A percentile compares a stretch with the other conserved stretches of the same genome.
These are phyloP conservation scores for Psilocybe tampanensis DNA, from an alignment of 768 basidiomycete species.

Conservation along the genomic window DNA sequence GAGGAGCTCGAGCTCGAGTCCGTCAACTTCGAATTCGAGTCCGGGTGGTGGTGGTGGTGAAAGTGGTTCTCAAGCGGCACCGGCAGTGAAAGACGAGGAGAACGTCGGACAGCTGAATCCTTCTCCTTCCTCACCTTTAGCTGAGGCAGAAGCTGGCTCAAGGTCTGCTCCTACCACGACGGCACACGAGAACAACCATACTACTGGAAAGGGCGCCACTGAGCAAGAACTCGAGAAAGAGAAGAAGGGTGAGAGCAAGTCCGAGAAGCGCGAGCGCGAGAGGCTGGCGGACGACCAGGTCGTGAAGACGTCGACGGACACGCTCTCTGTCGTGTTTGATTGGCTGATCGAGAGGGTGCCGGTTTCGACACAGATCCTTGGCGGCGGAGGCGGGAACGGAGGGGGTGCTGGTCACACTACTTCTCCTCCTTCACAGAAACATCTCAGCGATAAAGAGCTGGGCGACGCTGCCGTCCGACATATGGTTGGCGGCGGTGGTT, in stretches of 20 bases:
- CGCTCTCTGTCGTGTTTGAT: conserved; percentile 74
- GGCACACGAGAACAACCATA: too few species aligned
- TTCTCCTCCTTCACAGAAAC: neutral
- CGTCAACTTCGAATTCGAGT: neutral
- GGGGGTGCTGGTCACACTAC: neutral
- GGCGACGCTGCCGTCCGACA: conserved; percentile 15
- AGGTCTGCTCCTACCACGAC: too few species aligned
- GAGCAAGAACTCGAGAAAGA: neutral
- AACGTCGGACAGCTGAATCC: too few species aligned
- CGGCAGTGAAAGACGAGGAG: too few species aligned
- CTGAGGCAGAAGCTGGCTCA: too few species aligned
- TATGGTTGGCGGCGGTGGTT: conserved; percentile 1
- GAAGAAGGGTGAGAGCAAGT: conserved; percentile 10
- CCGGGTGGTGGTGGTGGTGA: too few species aligned
- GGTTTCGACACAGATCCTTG: conserved; percentile 22
- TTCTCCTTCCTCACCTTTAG: too few species aligned
- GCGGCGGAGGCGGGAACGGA: neutral
- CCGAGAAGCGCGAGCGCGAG: conserved; percentile 27
- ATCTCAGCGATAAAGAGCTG: conserved; percentile 13
- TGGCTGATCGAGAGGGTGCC: conserved; percentile 80
- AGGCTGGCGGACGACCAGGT: conserved; percentile 15
- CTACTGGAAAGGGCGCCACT: too few species aligned
- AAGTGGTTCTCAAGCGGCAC: too few species aligned
- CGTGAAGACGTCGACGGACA: conserved; percentile 68
- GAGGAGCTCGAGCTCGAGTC: conserved; percentile 28